Base-by-base conservation (phyloP, 768 basidiomycete genomes). In the Boletus sensibilis region DNA sequence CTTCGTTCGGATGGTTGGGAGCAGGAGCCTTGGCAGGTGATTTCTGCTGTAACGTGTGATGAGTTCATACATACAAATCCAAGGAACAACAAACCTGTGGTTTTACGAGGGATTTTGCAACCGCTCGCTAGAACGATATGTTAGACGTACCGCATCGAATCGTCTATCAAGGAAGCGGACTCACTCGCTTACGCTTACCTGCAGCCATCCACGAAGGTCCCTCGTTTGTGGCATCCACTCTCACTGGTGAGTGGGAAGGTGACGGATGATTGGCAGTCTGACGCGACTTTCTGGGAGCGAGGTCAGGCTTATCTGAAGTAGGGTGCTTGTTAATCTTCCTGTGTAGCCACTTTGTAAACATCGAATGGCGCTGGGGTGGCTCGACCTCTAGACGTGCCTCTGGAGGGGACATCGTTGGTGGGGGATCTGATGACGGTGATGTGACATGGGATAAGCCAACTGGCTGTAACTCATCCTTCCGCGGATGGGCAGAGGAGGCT, bases 21-120 rank as follows among this genome's bases (percentile, higher is more conserved):
- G n/a, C 18, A 5, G 16, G 4, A 7, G 11, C 2, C 18, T 44
- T 44, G 18, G 18, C 1, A 29, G 2, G 10, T 1, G 25, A 2
- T 11, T 44, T 27, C 0, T 1, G 27, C 43, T 44, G 6, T 12
- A 7, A 41, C 6, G 3, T 14, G 6, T 14, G 13, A 14, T 23
- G 40, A 41, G 18, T 44, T 18, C 16, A 0, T n/a, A 27, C 5
- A 29, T 29, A 29, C 27, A 2, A 3, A 29, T 4, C 11, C 14
- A 3, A n/a, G 18, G 3, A 1, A n/a, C 2, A 44, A 12, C 11
- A 18, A 29, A 44, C 43, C 18, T n/a, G 2, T 27, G 4, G 25
- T 16, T 1, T n/a, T 44, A 10, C 12, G 10, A 12, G 0, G 2
- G 1, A 0, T 12, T 10, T 10, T 2, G 25, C 16, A 3, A 14